phyloP scores from a whole-genome alignment of 345 rosid species.

The Pseudoturritis turrita region DNA sequence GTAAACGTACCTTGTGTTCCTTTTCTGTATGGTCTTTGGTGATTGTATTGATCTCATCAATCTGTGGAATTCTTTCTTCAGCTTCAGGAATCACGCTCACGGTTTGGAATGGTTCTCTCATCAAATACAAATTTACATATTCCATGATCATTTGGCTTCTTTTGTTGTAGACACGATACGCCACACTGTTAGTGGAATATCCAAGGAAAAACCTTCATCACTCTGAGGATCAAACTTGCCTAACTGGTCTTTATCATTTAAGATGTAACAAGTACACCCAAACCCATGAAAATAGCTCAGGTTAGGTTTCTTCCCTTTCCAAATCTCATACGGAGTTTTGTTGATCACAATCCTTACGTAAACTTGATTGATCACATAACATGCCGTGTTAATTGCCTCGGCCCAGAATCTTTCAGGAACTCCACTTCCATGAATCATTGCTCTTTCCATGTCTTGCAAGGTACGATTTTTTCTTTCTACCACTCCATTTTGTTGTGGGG shows the following conservation, averaged over 20 bases:
- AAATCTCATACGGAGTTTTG: not conserved
- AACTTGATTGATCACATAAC: not conserved
- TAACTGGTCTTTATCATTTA: not conserved
- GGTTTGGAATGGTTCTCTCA: no score
- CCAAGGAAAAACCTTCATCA: not conserved
- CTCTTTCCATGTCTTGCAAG: not conserved
- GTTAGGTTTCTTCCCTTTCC: not conserved
- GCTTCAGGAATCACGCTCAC: no score
- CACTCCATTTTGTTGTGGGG: not conserved
- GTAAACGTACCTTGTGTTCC: no score
- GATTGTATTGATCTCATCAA: no score
- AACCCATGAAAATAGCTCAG: not conserved
- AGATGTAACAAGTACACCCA: not conserved
- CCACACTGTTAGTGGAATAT: not conserved
- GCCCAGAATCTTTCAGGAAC: not conserved
- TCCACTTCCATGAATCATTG: not conserved
- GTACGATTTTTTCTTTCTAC: not conserved
- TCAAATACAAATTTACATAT: not conserved
- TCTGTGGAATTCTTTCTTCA: no score
- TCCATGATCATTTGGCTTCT: not conserved
- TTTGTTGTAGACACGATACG: not conserved
- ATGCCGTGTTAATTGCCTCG: not conserved
- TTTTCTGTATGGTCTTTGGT: no score
- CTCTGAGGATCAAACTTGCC: not conserved
- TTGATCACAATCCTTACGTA: no score